Conservation (phyloP, 1,139 yeast species). For the Geotrichum carabidarum region DNA sequence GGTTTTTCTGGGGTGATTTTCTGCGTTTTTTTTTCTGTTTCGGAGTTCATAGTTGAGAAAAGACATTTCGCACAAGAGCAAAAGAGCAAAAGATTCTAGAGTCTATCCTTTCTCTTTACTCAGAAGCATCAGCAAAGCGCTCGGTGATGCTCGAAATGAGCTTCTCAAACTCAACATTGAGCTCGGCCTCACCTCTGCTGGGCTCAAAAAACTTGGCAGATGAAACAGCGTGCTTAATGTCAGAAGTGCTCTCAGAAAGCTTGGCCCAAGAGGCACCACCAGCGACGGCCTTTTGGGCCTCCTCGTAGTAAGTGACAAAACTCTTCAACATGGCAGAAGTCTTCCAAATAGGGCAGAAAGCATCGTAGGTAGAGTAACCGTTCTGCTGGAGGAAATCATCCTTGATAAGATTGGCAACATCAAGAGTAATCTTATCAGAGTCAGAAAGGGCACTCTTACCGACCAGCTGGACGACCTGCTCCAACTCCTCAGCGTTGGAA, state of each 20-base stretch:
- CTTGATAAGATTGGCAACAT: constrained; percentile 83
- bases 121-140: constrained; percentile 92
- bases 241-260: constrained; percentile 79
- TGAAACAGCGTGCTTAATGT: constrained; percentile 88
- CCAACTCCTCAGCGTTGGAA: constrained; percentile 95
- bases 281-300: constrained; percentile 94
- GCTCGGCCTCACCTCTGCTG: constrained; percentile 76
- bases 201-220: constrained; percentile 96
- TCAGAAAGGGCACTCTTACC: constrained; percentile 98
- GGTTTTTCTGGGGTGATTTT: too few species aligned
- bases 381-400: constrained; percentile 98
- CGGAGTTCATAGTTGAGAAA: too few species aligned
- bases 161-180: constrained; percentile 68
- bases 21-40: too few species aligned
- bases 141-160: constrained; percentile 74
- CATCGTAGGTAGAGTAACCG: constrained; percentile 96
- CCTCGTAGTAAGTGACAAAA: constrained; percentile 84
- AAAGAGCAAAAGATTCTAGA: background rate
- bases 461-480: constrained; percentile 97
- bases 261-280: constrained; percentile 94
- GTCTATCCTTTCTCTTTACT: constrained; percentile 42
- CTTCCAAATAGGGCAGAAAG: constrained; percentile 99
- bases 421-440: constrained; percentile 91
- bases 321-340: constrained; percentile 97
- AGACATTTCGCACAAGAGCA: too few species aligned